Conservation (phyloP, 2,329 filamentous ascomycete species). For the Cordyceps fumosorosea region DNA sequence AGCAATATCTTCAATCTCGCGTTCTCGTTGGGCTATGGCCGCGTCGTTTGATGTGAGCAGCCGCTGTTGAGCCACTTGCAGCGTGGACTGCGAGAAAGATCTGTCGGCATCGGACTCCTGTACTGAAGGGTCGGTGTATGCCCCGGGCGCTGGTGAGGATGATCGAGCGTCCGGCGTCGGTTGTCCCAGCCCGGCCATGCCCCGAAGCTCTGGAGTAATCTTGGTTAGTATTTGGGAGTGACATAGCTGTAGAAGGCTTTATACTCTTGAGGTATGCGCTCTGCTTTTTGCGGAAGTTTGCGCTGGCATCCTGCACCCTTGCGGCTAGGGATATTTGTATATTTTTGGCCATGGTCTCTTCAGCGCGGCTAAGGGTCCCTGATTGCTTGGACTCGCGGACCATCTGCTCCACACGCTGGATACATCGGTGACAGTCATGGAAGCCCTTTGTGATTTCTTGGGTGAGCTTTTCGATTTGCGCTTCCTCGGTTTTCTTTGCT, state of each 20-base stretch:
- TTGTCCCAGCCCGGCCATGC: slow-evolving; percentile 55
- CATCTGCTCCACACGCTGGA: slow-evolving; percentile 82
- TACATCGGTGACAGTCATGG: slow-evolving; percentile 81
- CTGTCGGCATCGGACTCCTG: slow-evolving; percentile 92
- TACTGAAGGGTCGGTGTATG: slow-evolving; percentile 77
- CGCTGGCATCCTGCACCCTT: slow-evolving; percentile 85
- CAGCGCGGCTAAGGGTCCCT: slow-evolving; percentile 68
- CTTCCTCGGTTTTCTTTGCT: slow-evolving; percentile 77
- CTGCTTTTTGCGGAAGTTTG: slow-evolving; percentile 93
- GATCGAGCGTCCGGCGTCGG: slow-evolving; percentile 45
- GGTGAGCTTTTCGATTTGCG: slow-evolving; percentile 83
- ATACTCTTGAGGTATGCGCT: slow-evolving; percentile 90
- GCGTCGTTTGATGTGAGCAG: slow-evolving; percentile 70
- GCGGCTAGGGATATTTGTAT: slow-evolving; percentile 87
- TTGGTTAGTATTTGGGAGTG: not conserved
- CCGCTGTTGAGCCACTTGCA: slow-evolving; percentile 70
- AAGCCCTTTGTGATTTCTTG: slow-evolving; percentile 85
- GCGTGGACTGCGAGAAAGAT: slow-evolving; percentile 81
- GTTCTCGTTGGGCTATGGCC: slow-evolving; percentile 83
- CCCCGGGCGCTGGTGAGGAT: slow-evolving; percentile 42
- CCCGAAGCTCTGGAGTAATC: slow-evolving; percentile 58
- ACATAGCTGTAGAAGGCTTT: slow-evolving; percentile 14
- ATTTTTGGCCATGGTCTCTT: slow-evolving; percentile 94
- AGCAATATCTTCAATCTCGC: slow-evolving; percentile 95
- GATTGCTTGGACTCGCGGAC: slow-evolving; percentile 71